Conservation (phyloP, 2,329 filamentous ascomycete genomes). For the Fusarium tanahbumbuense region DNA sequence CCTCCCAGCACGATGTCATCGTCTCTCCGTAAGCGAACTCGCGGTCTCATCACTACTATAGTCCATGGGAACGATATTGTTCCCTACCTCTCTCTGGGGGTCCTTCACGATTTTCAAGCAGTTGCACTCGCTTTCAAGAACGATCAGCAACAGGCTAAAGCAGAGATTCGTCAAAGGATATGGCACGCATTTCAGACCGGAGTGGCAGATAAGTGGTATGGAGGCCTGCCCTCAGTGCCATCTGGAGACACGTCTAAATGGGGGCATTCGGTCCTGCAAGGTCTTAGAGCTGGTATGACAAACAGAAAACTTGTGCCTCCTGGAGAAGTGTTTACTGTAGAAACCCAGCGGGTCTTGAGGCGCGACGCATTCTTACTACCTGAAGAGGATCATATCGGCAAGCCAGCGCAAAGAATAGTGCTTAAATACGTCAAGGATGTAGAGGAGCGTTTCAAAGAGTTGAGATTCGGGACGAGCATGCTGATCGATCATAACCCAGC, state of each 20-base stretch:
- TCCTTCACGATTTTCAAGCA: slow-evolving; percentile 79
- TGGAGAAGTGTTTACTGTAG: slow-evolving; percentile 79
- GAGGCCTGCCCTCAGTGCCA: slow-evolving; percentile 51
- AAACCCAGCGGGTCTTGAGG: slow-evolving; percentile 74
- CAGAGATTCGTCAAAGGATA: slow-evolving; percentile 73
- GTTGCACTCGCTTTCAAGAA: slow-evolving; percentile 78
- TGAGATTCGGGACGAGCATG: slow-evolving; percentile 79
- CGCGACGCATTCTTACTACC: slow-evolving; percentile 70
- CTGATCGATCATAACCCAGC: slow-evolving; percentile 80
- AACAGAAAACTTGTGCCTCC: slow-evolving; percentile 78
- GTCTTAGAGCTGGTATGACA: slow-evolving; percentile 74
- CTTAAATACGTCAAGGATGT: slow-evolving; percentile 78
- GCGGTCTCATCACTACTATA: slow-evolving; percentile 79
- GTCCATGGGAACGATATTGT: slow-evolving; percentile 80
- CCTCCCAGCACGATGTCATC: slow-evolving; percentile 79
- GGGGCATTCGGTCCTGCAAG: slow-evolving; percentile 75
- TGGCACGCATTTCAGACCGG: slow-evolving; percentile 73
- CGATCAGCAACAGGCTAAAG: slow-evolving; percentile 74
- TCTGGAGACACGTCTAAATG: slow-evolving; percentile 72
- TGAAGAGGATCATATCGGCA: slow-evolving; percentile 64
- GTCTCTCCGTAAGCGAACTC: slow-evolving; percentile 74
- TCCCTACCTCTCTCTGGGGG: slow-evolving; percentile 77
- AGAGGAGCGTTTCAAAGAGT: slow-evolving; percentile 75
- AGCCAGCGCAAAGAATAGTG: slow-evolving; percentile 75
- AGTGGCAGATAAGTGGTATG: slow-evolving; percentile 71